These are phyloP conservation scores for Acarospora socialis DNA, from an alignment of 2,329 filamentous ascomycete species.

Conservation along the genomic window DNA sequence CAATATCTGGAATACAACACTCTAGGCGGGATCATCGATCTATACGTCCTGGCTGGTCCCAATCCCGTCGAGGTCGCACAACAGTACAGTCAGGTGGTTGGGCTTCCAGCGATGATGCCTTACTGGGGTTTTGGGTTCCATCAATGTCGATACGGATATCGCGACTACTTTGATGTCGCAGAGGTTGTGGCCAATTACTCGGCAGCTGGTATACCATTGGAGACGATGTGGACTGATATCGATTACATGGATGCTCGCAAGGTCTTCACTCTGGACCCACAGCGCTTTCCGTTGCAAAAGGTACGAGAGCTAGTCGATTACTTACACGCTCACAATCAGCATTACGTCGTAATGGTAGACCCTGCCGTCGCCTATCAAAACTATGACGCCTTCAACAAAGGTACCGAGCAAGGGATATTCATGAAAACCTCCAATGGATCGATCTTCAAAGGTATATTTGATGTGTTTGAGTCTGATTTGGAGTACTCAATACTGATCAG, in stretches of 20 bases:
- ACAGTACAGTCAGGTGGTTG: slow-evolving; percentile 45
- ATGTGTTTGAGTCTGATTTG: too few species aligned
- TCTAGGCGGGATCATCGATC: slow-evolving; percentile 61
- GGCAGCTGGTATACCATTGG: slow-evolving; percentile 27
- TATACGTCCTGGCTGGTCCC: slow-evolving; percentile 50
- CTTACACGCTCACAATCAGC: slow-evolving; percentile 52
- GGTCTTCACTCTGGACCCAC: slow-evolving; percentile 24
- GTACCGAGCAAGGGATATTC: slow-evolving; percentile 43
- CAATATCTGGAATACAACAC: slow-evolving; percentile 71
- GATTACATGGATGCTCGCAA: slow-evolving; percentile 25
- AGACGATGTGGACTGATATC: slow-evolving; percentile 33
- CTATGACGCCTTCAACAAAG: slow-evolving; percentile 46
- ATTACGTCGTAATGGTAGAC: slow-evolving; percentile 69
- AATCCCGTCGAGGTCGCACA: slow-evolving; percentile 42
- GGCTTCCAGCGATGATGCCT: slow-evolving; percentile 45
- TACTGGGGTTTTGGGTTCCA: slow-evolving; percentile 52
- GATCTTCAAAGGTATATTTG: slow-evolving; percentile 31
- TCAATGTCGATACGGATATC: slow-evolving; percentile 51
- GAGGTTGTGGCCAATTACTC: slow-evolving; percentile 31
- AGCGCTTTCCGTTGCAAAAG: slow-evolving; percentile 23
- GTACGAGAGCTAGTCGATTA: slow-evolving; percentile 53
- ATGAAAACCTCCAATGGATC: slow-evolving; percentile 40
- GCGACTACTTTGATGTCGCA: slow-evolving; percentile 30
- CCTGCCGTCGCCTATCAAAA: slow-evolving; percentile 32
- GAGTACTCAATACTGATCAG: slow-evolving; percentile 2